Evolutionary conservation across 1,284 basidiomycete species (phyloP), one percentile per base, ranked within the genome.

Genomic region (Exobasidium rhododendri): DNA sequence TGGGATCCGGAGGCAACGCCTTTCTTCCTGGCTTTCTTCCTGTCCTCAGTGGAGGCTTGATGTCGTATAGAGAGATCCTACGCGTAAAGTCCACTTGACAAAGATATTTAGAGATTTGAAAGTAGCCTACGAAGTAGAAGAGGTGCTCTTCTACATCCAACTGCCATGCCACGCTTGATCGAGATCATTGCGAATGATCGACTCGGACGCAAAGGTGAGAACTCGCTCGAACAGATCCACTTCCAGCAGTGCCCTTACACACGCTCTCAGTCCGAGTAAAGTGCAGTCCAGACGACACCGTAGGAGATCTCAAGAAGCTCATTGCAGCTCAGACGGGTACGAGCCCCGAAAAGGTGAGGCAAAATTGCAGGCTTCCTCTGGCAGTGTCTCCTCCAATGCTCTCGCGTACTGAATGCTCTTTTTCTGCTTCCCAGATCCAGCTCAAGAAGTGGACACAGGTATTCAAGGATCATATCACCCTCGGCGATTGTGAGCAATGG

Each of bases 321-420:
- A 97, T 98, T 69, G 93, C 90, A 1, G 94, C 93, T 2, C 94
- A 98, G 81, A 97, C 88, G 0, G 96, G 94, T 52, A 97, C 94
- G 2, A 87, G 91, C 17, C 75, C 81, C 1, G 70, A 80, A 52
- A 81, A 81, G 66, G 81, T 82, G 56, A 54, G 75, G 61, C 1
- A 5, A 20, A 3, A 10, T 57, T 2, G 3, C 10, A 31, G 4
- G 45, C 26, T 14, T 24, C 6, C 10, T 54, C 28, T n/a, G n/a
- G n/a, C n/a, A n/a, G n/a, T n/a, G n/a, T n/a, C n/a, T n/a, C n/a
- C n/a, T n/a, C n/a, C n/a, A n/a, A n/a, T n/a, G n/a, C n/a, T n/a
- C n/a, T n/a, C n/a, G n/a, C n/a, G n/a, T n/a, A n/a, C n/a, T n/a
- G n/a, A n/a, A n/a, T n/a, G n/a, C n/a, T n/a, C 20, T 32, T 31